A percentile compares a stretch with the other conserved stretches of the same genome.
phyloP scores from a whole-genome alignment of 2,329 filamentous ascomycete species.

The Talaromyces sp. region DNA sequence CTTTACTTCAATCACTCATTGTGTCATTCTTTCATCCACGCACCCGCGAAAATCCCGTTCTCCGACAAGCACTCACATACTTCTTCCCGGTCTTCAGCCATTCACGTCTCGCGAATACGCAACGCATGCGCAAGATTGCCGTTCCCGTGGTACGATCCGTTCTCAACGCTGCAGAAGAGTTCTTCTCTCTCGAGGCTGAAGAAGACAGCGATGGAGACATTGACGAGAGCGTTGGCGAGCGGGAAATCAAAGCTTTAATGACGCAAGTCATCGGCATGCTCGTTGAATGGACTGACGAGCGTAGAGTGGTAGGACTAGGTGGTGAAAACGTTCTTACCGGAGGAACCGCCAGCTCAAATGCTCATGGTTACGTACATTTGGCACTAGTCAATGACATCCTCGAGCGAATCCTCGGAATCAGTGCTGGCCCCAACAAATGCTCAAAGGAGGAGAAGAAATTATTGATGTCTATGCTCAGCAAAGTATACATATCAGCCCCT shows the following conservation, averaged over 20 bases:
- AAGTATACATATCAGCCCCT: constrained; percentile 72
- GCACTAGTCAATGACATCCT: constrained; percentile 73
- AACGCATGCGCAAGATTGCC: constrained; percentile 71
- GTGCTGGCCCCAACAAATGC: constrained; percentile 31
- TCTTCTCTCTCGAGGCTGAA: constrained; percentile 69
- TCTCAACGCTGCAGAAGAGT: constrained; percentile 54
- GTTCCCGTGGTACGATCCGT: constrained; percentile 73
- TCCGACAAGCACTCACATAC: constrained; percentile 84
- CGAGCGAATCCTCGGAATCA: constrained; percentile 62
- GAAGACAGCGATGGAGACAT: constrained; percentile 71
- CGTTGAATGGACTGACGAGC: constrained; percentile 91
- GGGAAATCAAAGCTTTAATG: constrained; percentile 52
- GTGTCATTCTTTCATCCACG: constrained; percentile 87
- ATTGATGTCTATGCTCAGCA: constrained; percentile 71
- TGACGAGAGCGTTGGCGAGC: constrained; percentile 71
- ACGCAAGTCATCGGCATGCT: constrained; percentile 74
- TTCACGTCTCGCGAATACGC: constrained; percentile 75
- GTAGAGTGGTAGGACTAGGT: constrained; percentile 66
- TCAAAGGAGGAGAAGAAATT: constrained; percentile 78
- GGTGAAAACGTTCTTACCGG: constrained; percentile 44
- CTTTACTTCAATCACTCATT: constrained; percentile 77
- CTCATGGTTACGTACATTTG: constrained; percentile 76
- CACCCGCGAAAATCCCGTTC: constrained; percentile 72
- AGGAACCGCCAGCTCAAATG: constrained; percentile 50
- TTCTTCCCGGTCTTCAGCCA: constrained; percentile 95